Percentiles rank a stretch among this genome's conserved stretches.
Conservation (phyloP, 352 stramenopile species). For the Globisporangium acanthophoron region DNA sequence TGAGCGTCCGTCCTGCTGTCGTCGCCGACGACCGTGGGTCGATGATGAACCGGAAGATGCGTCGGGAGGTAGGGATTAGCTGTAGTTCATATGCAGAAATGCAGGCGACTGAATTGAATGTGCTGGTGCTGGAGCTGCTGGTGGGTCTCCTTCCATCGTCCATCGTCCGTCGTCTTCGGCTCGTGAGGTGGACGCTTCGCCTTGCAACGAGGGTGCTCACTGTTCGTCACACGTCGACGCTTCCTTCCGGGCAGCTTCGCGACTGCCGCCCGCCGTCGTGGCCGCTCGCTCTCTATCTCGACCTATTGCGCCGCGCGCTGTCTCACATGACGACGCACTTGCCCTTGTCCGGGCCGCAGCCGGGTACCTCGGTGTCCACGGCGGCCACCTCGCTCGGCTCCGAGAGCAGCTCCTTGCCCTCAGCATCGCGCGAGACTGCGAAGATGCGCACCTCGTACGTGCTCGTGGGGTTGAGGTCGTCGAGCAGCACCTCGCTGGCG, state of each 20-base stretch:
- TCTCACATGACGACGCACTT: slow-evolving; percentile 15
- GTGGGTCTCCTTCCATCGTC: too few species aligned
- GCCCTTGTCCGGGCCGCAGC: slow-evolving; percentile 52
- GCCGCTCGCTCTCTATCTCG: background rate
- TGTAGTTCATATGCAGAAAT: background rate
- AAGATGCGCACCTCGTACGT: slow-evolving; percentile 85
- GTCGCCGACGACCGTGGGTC: too few species aligned
- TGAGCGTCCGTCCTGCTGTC: background rate
- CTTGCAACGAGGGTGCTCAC: too few species aligned
- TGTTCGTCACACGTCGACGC: too few species aligned
- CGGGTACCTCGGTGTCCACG: slow-evolving; percentile 84
- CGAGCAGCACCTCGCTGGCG: slow-evolving; percentile 52
- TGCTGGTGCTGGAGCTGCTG: too few species aligned
- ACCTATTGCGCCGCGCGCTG: too few species aligned
- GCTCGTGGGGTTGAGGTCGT: slow-evolving; percentile 85
- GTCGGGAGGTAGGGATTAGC: too few species aligned
- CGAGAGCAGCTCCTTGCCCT: slow-evolving; percentile 42
- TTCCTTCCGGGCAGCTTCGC: too few species aligned
- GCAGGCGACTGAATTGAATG: too few species aligned
- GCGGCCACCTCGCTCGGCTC: slow-evolving; percentile 64
- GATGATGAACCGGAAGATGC: too few species aligned
- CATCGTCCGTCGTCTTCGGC: too few species aligned
- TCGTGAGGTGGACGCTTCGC: too few species aligned
- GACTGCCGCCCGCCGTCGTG: background rate
- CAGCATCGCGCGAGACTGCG: slow-evolving; percentile 30